These are phyloP conservation scores for Adiantum capillusveneris DNA, from an alignment of 75 land plant species.

Conservation along the genomic window DNA sequence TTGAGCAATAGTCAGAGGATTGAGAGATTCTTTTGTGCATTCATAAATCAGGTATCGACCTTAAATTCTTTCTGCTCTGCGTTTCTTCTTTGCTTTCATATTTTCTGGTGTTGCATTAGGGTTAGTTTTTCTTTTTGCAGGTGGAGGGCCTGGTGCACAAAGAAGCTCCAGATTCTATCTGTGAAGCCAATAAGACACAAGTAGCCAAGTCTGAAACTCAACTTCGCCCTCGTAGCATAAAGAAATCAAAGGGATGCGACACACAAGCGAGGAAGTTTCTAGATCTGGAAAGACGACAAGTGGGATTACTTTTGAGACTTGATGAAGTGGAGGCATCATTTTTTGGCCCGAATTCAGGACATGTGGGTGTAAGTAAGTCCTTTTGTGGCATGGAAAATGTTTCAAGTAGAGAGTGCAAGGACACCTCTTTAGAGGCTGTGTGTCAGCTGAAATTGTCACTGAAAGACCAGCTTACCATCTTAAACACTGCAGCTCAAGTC, in stretches of 20 bases:
- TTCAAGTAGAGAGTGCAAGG: background rate
- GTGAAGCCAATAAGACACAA: too few relatives aligned
- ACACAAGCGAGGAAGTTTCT: constrained; percentile 6
- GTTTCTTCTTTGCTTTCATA: background rate
- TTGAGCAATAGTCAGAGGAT: constrained; percentile 52
- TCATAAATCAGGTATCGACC: constrained; percentile 31
- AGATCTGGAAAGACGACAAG: constrained; percentile 25
- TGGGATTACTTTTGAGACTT: constrained; percentile 17
- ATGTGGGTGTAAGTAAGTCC: background rate
- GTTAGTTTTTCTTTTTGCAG: too few relatives aligned
- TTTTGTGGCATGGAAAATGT: background rate
- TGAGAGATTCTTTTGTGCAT: constrained; percentile 39
- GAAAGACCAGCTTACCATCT: too few relatives aligned
- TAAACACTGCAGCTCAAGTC: too few relatives aligned
- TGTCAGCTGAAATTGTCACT: too few relatives aligned
- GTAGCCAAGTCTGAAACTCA: background rate
- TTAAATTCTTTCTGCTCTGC: background rate
- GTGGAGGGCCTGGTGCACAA: background rate
- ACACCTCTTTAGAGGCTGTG: too few relatives aligned
- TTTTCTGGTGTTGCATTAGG: too few relatives aligned
- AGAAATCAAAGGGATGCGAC: background rate
- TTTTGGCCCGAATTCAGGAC: background rate
- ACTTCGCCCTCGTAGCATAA: background rate
- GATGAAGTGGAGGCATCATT: constrained; percentile 7
- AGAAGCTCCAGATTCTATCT: background rate